Base-by-base conservation (phyloP, 768 basidiomycete genomes). In the Boletus fagicola region DNA sequence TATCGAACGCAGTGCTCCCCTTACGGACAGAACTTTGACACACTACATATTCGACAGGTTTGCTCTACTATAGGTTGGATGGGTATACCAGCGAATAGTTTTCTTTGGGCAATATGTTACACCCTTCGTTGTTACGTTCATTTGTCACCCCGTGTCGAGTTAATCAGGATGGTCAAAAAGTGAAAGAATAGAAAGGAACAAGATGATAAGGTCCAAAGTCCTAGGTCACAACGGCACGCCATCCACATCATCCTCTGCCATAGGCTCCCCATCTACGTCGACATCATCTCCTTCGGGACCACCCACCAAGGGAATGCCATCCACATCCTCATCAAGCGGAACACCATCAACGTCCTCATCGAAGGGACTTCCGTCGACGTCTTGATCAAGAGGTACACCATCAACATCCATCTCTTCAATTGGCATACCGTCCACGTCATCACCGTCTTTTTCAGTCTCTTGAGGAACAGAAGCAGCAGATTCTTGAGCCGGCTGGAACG, bases 401-500 rank as follows among this genome's bases (percentile, higher is more conserved):
- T 84, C 83, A 11, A 82, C 69, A 55, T 79, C 83, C 58, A 82
- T 69, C 44, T 78, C 71, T 61, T 82, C 76, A 35, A 80, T 69
- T 3, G 80, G 77, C 58, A 77, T 76, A 13, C 84, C 86, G 49
- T 84, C 84, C 30, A 82, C 66, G 57, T 82, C 79, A 48, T 78
- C 78, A 39, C 76, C 76, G 58, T 73, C 76, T 49, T 76, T 79
- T 16, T 74, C 75, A 13, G 52, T 61, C 36, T 64, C 74, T 33
- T 52, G 54, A 28, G 60, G 48, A 36, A 63, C 62, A 43, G 71
- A 61, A n/a, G 67, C 49, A 11, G 62, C 53, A 31, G 69, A 67
- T 48, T 76, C 77, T 20, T 80, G 79, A 1, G 90, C 88, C 13
- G 85, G 85, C 65, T 86, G 84, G 77, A 93, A 93, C 15, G 87